A percentile compares a stretch with the other conserved stretches of the same genome.
Conservation (phyloP, 2,329 filamentous ascomycete genomes). For the Colletotrichum sp. region DNA sequence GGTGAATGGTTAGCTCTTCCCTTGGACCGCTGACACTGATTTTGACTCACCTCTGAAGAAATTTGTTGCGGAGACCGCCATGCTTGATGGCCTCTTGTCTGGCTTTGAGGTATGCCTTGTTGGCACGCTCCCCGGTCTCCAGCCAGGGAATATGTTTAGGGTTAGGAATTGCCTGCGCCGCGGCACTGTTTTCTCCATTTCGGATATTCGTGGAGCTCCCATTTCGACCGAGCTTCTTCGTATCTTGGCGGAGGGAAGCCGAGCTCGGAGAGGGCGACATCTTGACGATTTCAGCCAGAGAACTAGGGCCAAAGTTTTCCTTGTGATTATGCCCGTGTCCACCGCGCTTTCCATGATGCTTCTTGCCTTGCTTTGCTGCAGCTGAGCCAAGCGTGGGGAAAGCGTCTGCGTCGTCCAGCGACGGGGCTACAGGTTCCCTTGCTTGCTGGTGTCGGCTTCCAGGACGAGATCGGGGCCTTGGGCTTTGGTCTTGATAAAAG, state of each 20-base stretch:
- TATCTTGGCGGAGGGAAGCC: constrained; percentile 60
- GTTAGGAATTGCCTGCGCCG: constrained; percentile 82
- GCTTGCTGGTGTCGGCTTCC: constrained; percentile 78
- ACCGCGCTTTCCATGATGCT: constrained; percentile 90
- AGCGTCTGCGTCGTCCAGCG: constrained; percentile 92
- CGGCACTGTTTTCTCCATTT: constrained; percentile 77
- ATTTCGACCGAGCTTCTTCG: constrained; percentile 66
- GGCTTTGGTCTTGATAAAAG: constrained; percentile 65
- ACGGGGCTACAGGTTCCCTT: constrained; percentile 69
- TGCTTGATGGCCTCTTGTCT: constrained; percentile 97
- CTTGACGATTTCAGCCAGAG: constrained; percentile 91
- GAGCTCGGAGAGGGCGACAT: constrained; percentile 89
- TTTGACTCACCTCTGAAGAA: constrained; percentile 79
- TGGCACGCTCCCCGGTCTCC: constrained; percentile 88
- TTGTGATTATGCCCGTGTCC: constrained; percentile 77
- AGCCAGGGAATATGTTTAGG: constrained; percentile 97
- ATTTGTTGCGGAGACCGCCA: constrained; percentile 94
- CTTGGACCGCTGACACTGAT: background rate
- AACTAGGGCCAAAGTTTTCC: constrained; percentile 73
- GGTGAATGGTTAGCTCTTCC: background rate
- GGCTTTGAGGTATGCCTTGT: constrained; percentile 93
- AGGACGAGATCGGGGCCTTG: constrained; percentile 80
- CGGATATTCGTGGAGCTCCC: constrained; percentile 69
- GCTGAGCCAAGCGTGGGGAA: constrained; percentile 89
- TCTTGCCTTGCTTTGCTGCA: constrained; percentile 79